Evolutionary conservation across 129 eudicot species (phyloP).

Genomic region (Tagetes erecta): DNA sequence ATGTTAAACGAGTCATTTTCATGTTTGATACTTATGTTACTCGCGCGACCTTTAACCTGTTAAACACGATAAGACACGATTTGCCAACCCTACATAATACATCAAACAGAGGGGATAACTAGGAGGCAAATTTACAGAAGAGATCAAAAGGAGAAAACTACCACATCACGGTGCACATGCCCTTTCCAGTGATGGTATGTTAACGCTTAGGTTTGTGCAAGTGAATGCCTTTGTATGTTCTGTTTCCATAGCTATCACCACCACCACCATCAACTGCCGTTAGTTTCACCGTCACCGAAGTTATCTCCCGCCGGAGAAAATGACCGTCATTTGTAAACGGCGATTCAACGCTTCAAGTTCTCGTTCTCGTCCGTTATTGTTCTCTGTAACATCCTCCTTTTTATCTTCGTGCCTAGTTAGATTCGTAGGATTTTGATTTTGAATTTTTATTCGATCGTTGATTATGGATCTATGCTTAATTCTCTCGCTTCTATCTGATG

Average conservation of each 20-base stretch:
- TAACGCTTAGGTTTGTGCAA: conserved; percentile 78
- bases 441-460: not conserved
- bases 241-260: conserved; percentile 50
- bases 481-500: conserved; percentile 49
- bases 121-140: not conserved
- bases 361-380: conserved; percentile 35
- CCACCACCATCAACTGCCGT: conserved; percentile 18
- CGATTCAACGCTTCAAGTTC: conserved; percentile 20
- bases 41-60: no score
- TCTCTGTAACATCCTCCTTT: conserved; percentile 43
- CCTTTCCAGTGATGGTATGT: conserved; percentile 79
- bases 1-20: no score
- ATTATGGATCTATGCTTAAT: conserved; percentile 1
- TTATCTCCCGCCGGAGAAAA: conserved; percentile 21
- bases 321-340: conserved; percentile 37
- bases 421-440: not conserved
- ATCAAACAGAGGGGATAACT: not conserved
- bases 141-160: conserved; percentile 14
- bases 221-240: conserved; percentile 68
- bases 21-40: no score
- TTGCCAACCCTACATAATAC: not conserved
- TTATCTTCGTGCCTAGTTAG: conserved; percentile 59
- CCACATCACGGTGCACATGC: conserved; percentile 83
- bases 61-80: no score
- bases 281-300: conserved; percentile 17